A percentile compares a stretch with the other conserved stretches of the same genome.
phyloP scores from a whole-genome alignment of 2,329 filamentous ascomycete genomes.

The Nannizzia gypsea region DNA sequence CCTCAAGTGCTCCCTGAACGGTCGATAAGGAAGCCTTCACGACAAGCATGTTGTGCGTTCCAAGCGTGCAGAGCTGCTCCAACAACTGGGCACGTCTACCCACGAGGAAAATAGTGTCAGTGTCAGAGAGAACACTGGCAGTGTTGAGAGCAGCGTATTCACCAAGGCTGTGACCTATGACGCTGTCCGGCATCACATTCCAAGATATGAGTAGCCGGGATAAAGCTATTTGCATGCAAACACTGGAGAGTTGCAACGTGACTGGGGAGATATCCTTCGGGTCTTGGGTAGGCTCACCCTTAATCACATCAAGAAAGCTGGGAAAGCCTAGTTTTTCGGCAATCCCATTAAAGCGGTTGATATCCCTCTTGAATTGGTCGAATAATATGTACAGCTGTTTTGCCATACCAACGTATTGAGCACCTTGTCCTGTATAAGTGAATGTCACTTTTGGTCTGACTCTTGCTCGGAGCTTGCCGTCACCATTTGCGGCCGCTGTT shows the following conservation, averaged over 20 bases:
- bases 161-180: slow-evolving; percentile 15
- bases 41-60: slow-evolving; percentile 56
- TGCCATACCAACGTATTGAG: slow-evolving; percentile 11
- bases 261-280: slow-evolving; percentile 15
- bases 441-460: slow-evolving; percentile 1
- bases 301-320: neutral
- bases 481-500: neutral
- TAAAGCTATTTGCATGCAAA: slow-evolving; percentile 35
- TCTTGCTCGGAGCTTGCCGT: neutral
- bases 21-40: slow-evolving; percentile 24
- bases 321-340: neutral
- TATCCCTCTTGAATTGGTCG: neutral
- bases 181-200: slow-evolving; percentile 8
- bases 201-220: slow-evolving; percentile 29
- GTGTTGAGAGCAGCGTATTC: slow-evolving; percentile 20
- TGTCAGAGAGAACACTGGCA: slow-evolving; percentile 20
- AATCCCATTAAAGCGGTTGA: neutral
- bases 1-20: neutral
- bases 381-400: neutral
- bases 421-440: slow-evolving; percentile 15
- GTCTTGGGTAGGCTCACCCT: neutral
- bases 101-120: slow-evolving; percentile 23
- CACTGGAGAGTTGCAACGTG: slow-evolving; percentile 29
- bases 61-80: slow-evolving; percentile 35
- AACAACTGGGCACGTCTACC: slow-evolving; percentile 24